phyloP scores from a whole-genome alignment of 495 filamentous ascomycete species.

The Sphaerosporella brunnea region DNA sequence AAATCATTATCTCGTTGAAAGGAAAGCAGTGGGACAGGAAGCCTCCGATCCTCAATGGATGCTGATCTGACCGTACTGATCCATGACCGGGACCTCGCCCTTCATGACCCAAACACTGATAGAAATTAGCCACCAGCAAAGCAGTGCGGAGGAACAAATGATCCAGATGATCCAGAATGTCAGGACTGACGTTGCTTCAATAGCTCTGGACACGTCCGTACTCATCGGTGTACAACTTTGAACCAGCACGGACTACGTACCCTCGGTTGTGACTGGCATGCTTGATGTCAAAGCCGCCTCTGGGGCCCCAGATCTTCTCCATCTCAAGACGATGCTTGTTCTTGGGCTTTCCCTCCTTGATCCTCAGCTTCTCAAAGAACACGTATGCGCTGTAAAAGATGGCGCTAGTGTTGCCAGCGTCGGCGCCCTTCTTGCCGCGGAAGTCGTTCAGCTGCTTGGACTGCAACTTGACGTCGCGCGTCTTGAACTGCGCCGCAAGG shows the following conservation, averaged over 20 bases:
- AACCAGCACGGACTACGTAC: neutral
- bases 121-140: neutral
- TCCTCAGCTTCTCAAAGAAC: slow-evolving; percentile 42
- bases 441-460: slow-evolving; percentile 32
- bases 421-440: slow-evolving; percentile 31
- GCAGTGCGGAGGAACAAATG: neutral
- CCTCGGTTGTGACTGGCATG: neutral
- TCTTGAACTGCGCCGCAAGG: slow-evolving; percentile 28
- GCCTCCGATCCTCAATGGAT: neutral
- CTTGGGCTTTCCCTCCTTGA: slow-evolving; percentile 39
- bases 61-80: slow-evolving; percentile 1
- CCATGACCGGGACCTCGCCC: neutral
- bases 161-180: neutral
- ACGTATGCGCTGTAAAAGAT: slow-evolving; percentile 38
- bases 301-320: slow-evolving; percentile 31
- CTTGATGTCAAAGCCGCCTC: slow-evolving; percentile 6
- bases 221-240: neutral
- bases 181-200: too few species aligned
- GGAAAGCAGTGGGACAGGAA: too few species aligned
- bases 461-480: slow-evolving; percentile 24
- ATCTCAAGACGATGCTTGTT: slow-evolving; percentile 34
- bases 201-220: neutral
- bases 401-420: slow-evolving; percentile 28
- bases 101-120: neutral
- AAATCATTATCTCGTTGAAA: too few species aligned